Conservation (phyloP, 2,329 filamentous ascomycete genomes). For the Incumbomyces delicatus region DNA sequence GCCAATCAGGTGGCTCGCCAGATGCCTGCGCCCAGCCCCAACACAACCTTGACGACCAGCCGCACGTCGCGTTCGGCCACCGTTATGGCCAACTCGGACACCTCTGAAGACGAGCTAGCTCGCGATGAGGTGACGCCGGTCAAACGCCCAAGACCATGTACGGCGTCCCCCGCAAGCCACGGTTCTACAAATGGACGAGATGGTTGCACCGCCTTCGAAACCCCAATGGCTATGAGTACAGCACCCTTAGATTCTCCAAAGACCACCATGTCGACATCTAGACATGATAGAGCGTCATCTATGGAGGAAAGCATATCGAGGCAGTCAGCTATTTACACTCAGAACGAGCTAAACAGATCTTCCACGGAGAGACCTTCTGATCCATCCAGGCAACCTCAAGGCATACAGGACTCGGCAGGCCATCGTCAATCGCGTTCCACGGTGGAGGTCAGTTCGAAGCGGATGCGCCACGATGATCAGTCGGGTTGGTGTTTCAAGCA, state of each 20-base stretch:
- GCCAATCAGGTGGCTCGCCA: constrained; percentile 21
- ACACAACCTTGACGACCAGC: too few relatives aligned
- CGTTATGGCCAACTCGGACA: too few relatives aligned
- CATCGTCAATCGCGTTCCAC: not conserved
- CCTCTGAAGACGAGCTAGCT: too few relatives aligned
- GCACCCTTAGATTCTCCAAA: constrained; percentile 3
- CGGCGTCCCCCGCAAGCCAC: constrained; percentile 1
- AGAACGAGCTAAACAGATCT: constrained; percentile 1
- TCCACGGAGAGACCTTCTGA: too few relatives aligned
- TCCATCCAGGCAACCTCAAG: not conserved
- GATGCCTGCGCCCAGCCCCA: constrained; percentile 2
- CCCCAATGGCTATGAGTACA: constrained; percentile 2
- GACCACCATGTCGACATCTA: constrained; percentile 2
- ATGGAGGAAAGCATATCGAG: too few relatives aligned
- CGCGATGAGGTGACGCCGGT: constrained; percentile 1
- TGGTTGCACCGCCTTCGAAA: constrained; percentile 6
- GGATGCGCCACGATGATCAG: constrained; percentile 6
- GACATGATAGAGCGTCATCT: too few relatives aligned
- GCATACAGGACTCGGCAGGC: not conserved
- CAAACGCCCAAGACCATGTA: constrained; percentile 4
- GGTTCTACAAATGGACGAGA: constrained; percentile 8
- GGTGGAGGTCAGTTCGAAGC: constrained; percentile 2
- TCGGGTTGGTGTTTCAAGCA: constrained; percentile 6
- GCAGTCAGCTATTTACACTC: not conserved
- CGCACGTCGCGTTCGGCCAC: too few relatives aligned